phyloP scores from a whole-genome alignment of 352 stramenopile genomes.

The Phytopythium helicoides region DNA sequence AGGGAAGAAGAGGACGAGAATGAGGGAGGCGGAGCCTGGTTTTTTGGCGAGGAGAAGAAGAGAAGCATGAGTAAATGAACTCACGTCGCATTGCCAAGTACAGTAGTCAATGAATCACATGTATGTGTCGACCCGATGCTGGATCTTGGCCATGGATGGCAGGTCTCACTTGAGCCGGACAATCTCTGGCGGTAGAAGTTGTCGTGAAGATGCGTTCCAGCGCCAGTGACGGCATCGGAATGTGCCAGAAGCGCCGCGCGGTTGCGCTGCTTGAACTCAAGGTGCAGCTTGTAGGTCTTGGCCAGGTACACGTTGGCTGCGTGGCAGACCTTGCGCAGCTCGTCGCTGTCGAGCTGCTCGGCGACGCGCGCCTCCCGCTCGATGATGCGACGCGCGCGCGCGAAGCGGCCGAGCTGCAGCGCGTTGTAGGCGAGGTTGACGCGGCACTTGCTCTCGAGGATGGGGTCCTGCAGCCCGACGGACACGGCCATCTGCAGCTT shows the following conservation, averaged over 20 bases:
- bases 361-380: slow-evolving; percentile 43
- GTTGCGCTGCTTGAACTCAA: slow-evolving; percentile 37
- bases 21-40: slow-evolving; percentile 11
- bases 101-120: neutral
- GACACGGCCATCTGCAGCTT: slow-evolving; percentile 80
- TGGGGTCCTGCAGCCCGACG: slow-evolving; percentile 62
- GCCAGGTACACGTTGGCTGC: slow-evolving; percentile 63
- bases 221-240: neutral
- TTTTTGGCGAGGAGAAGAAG: slow-evolving; percentile 4
- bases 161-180: slow-evolving; percentile 61
- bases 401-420: slow-evolving; percentile 66
- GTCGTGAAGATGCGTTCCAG: slow-evolving; percentile 39
- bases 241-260: slow-evolving; percentile 2
- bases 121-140: no score
- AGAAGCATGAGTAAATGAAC: neutral
- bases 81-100: neutral
- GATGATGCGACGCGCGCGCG: slow-evolving; percentile 50
- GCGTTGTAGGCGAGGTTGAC: slow-evolving; percentile 82
- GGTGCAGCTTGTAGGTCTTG: slow-evolving; percentile 65
- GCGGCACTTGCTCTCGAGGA: slow-evolving; percentile 81
- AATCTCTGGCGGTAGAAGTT: slow-evolving; percentile 83
- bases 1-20: slow-evolving; percentile 10
- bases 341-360: slow-evolving; percentile 40
- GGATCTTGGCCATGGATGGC: no score
- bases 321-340: slow-evolving; percentile 59